Evolutionary conservation across 371 early-diverging fungal genomes (phyloP).

Genomic region (Mucor mucedo): DNA sequence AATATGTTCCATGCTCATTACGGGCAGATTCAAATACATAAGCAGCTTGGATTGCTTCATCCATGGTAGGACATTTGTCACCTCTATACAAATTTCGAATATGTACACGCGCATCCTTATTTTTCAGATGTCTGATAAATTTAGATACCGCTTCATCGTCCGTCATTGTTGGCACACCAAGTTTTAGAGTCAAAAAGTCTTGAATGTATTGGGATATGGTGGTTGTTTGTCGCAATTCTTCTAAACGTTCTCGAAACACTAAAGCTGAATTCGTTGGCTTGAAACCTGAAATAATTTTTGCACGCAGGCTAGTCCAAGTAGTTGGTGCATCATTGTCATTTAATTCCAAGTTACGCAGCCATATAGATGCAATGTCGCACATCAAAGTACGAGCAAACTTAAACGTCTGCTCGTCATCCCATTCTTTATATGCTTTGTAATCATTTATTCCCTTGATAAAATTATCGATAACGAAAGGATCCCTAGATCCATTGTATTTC

Average conservation of each 20-base stretch:
- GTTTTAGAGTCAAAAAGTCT: background rate
- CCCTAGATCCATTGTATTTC: conserved; percentile 7
- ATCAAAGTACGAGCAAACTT: background rate
- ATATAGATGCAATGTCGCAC: background rate
- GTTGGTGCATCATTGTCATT: background rate
- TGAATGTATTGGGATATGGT: background rate
- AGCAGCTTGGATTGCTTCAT: too few species aligned
- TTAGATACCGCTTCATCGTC: conserved; percentile 5
- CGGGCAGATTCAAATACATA: too few species aligned
- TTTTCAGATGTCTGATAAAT: too few species aligned
- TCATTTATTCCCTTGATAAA: background rate
- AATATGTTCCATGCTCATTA: too few species aligned
- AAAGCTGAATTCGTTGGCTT: background rate
- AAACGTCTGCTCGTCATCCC: background rate
- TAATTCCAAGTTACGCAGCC: background rate
- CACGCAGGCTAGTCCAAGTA: background rate
- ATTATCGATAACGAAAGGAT: background rate
- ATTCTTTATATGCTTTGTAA: background rate
- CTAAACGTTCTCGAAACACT: background rate
- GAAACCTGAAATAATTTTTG: background rate
- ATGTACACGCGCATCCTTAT: too few species aligned
- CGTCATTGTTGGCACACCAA: background rate
- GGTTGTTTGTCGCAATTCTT: background rate
- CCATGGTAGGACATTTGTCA: too few species aligned
- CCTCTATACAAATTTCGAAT: too few species aligned